Evolutionary conservation across 495 filamentous ascomycete species (phyloP).

Genomic region (Neurospora discreta): DNA sequence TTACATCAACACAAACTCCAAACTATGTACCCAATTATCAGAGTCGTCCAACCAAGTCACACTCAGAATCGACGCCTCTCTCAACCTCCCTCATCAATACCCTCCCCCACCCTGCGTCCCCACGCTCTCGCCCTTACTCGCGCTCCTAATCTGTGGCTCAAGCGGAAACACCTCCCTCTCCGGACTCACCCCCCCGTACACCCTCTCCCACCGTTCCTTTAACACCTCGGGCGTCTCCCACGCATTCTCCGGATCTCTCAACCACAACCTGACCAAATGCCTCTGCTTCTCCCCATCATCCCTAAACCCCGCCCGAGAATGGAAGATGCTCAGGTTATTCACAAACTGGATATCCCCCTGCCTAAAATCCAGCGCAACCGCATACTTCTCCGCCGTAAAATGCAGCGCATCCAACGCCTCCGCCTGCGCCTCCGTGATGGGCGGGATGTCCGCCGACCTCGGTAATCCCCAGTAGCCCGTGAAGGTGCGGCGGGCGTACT

Average conservation of each 20-base stretch:
- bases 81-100: background rate
- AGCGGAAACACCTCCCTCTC: conserved; percentile 44
- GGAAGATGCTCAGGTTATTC: conserved; percentile 44
- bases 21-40: background rate
- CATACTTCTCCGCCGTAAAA: conserved; percentile 46
- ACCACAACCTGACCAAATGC: conserved; percentile 47
- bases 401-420: conserved; percentile 57
- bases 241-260: conserved; percentile 44
- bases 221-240: conserved; percentile 43
- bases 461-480: conserved; percentile 45
- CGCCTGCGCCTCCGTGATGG: conserved; percentile 53
- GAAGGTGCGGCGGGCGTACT: conserved; percentile 47
- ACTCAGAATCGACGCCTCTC: background rate
- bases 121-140: conserved; percentile 21
- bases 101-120: background rate
- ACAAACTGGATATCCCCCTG: conserved; percentile 43
- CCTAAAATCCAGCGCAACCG: conserved; percentile 41
- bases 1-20: background rate
- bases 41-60: background rate
- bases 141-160: conserved; percentile 37
- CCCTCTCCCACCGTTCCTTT: conserved; percentile 36
- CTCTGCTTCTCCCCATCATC: conserved; percentile 39
- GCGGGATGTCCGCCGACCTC: conserved; percentile 40
- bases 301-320: conserved; percentile 36
- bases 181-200: conserved; percentile 40